Evolutionary conservation across 495 filamentous ascomycete species (phyloP).

Genomic region (Penicillium angulare): DNA sequence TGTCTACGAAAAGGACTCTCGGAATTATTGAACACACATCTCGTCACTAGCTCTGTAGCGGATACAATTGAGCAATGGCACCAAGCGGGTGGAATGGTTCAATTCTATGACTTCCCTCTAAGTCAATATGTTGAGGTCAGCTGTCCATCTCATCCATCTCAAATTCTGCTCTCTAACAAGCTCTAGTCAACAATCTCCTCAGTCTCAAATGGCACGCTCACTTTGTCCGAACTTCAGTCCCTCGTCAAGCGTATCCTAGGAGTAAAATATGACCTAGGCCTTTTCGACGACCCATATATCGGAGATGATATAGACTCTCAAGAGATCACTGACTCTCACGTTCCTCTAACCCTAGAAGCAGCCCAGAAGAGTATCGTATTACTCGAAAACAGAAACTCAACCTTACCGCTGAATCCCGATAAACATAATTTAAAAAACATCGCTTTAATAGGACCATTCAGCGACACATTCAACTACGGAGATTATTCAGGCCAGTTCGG

Average conservation of each 20-base stretch:
- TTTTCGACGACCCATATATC: slow-evolving; percentile 9
- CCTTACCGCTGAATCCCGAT: background rate
- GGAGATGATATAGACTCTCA: background rate
- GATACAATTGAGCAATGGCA: slow-evolving; percentile 12
- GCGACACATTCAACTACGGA: slow-evolving; percentile 42
- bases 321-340: slow-evolving; percentile 4
- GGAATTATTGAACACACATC: slow-evolving; percentile 5
- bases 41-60: slow-evolving; percentile 9
- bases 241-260: slow-evolving; percentile 2
- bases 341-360: slow-evolving; percentile 7
- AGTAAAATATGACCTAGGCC: slow-evolving; percentile 7
- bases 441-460: slow-evolving; percentile 34
- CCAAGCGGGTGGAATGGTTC: slow-evolving; percentile 8
- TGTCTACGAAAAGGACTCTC: too few relatives aligned
- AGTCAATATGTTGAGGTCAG: slow-evolving; percentile 6
- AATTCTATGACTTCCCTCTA: slow-evolving; percentile 10
- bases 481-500: slow-evolving; percentile 41
- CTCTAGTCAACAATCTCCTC: background rate
- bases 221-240: background rate
- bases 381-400: slow-evolving; percentile 8
- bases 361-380: slow-evolving; percentile 8
- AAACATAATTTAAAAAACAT: slow-evolving; percentile 1
- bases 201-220: slow-evolving; percentile 3
- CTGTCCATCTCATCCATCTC: background rate
- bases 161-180: background rate